phyloP scores from a whole-genome alignment of 2,329 filamentous ascomycete genomes.

The Sporothrix brunneoviolacea region DNA sequence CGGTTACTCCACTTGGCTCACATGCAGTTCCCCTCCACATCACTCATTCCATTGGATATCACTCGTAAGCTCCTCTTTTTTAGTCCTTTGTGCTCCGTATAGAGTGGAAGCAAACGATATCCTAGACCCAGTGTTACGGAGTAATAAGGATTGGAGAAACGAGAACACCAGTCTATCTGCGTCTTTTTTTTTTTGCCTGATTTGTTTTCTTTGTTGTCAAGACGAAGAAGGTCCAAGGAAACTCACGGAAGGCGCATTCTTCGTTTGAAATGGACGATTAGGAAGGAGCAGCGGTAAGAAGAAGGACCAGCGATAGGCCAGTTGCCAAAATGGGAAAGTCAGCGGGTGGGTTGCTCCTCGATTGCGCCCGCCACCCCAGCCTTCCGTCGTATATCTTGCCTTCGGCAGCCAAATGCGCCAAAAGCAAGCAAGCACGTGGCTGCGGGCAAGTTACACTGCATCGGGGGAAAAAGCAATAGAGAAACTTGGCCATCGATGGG shows the following conservation, averaged over 20 bases:
- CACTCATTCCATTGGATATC: not conserved
- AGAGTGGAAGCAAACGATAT: too few species aligned
- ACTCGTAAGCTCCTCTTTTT: not conserved
- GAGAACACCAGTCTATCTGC: not conserved
- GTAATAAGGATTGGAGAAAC: not conserved
- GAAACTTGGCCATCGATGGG: too few species aligned
- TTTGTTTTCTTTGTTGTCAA: too few species aligned
- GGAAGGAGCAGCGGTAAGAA: not conserved
- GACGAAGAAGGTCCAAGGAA: too few species aligned
- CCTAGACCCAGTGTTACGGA: too few species aligned
- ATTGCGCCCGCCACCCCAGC: not conserved
- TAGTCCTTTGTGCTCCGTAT: not conserved
- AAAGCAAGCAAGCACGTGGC: too few species aligned
- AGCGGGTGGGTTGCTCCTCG: not conserved
- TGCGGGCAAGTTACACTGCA: too few species aligned
- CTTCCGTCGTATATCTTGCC: not conserved
- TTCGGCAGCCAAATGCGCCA: not conserved
- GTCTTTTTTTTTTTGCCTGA: not conserved
- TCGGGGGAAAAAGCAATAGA: too few species aligned
- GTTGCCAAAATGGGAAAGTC: not conserved
- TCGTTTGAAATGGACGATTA: not conserved
- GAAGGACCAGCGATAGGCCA: not conserved
- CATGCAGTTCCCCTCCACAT: not conserved
- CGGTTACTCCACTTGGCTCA: conserved; percentile 2
- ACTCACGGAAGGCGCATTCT: not conserved